phyloP scores from a whole-genome alignment of 129 eudicot genomes.

The Silybum marianum region DNA sequence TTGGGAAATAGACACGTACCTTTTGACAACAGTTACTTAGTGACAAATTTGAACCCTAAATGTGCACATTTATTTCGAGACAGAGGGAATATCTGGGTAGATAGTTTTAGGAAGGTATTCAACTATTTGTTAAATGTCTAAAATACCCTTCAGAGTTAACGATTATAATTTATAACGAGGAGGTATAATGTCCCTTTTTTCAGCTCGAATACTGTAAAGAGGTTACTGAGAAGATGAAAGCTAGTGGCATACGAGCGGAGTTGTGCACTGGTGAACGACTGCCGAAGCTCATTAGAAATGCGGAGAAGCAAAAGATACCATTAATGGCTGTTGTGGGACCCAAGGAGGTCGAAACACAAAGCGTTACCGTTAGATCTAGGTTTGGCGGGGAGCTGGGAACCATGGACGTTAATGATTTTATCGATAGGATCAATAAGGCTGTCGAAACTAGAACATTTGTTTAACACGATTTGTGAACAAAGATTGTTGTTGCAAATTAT shows the following conservation, averaged over 20 bases:
- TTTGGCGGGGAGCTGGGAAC: slow-evolving; percentile 90
- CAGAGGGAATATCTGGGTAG: neutral
- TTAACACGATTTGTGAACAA: slow-evolving; percentile 27
- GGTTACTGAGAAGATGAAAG: slow-evolving; percentile 62
- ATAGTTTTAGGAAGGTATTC: neutral
- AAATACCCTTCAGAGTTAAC: slow-evolving; percentile 2
- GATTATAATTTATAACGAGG: neutral
- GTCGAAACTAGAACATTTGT: slow-evolving; percentile 62
- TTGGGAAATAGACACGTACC: neutral
- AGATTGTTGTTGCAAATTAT: slow-evolving; percentile 19
- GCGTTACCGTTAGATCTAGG: slow-evolving; percentile 86
- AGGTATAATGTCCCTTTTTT: slow-evolving; percentile 18
- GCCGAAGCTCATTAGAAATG: slow-evolving; percentile 71
- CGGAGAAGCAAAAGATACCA: slow-evolving; percentile 92
- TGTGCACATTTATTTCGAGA: neutral
- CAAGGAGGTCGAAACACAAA: slow-evolving; percentile 77
- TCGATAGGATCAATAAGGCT: slow-evolving; percentile 51
- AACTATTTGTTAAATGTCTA: slow-evolving; percentile 1
- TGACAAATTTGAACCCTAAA: neutral
- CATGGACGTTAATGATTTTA: slow-evolving; percentile 65
- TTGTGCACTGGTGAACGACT: slow-evolving; percentile 87
- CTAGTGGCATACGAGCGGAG: slow-evolving; percentile 75
- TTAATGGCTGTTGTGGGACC: slow-evolving; percentile 96
- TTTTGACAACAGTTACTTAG: neutral
- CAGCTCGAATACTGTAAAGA: slow-evolving; percentile 81